phyloP scores from a whole-genome alignment of 2,329 filamentous ascomycete species.

The Magnaporthiopsis incrustans region DNA sequence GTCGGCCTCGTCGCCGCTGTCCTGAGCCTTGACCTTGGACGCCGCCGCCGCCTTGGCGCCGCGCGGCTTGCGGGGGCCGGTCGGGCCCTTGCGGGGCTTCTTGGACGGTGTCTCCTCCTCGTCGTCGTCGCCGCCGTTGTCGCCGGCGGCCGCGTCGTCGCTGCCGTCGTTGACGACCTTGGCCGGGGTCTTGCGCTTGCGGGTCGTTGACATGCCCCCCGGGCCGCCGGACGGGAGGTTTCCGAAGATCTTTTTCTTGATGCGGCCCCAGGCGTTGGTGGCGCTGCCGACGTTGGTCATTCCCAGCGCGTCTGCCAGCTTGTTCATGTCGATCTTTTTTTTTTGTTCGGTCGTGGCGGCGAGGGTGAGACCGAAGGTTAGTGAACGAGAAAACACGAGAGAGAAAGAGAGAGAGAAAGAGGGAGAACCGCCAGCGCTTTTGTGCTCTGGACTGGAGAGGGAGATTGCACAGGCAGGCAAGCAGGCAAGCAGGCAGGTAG shows the following conservation, averaged over 20 bases:
- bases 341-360: neutral
- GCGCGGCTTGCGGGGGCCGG: neutral
- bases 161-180: neutral
- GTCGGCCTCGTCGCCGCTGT: neutral
- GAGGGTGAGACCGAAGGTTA: neutral
- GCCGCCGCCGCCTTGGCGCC: neutral
- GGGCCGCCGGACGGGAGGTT: slow-evolving; percentile 8
- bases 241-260: slow-evolving; percentile 20
- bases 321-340: slow-evolving; percentile 16
- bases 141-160: neutral
- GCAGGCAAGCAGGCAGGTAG: neutral
- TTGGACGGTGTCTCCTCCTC: neutral
- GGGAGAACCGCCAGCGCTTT: neutral
- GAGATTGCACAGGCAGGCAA: neutral
- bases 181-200: slow-evolving; percentile 16
- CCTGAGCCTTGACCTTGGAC: neutral
- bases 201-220: neutral
- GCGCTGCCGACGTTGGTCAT: slow-evolving; percentile 19
- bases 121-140: neutral
- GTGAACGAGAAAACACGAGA: neutral
- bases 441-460: neutral
- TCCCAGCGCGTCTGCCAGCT: slow-evolving; percentile 15
- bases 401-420: neutral
- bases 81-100: neutral
- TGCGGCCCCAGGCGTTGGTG: slow-evolving; percentile 16